Evolutionary conservation across 768 basidiomycete genomes (phyloP).

Genomic region (Lactifluus piperatus): DNA sequence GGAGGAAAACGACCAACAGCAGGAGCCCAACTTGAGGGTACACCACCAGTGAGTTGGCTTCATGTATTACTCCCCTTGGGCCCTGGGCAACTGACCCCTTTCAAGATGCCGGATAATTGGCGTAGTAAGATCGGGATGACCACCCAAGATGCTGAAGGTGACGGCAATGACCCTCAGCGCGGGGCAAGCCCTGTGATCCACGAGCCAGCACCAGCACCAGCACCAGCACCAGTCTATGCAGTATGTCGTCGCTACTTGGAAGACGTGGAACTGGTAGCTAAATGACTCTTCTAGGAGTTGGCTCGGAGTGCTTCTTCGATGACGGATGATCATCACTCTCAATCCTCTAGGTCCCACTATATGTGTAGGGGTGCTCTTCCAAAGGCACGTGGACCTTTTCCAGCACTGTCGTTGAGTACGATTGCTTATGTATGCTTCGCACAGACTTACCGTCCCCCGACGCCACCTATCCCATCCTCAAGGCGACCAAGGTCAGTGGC

Average conservation of each 20-base stretch:
- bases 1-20: neutral
- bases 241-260: neutral
- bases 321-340: neutral
- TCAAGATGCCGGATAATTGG: conserved; percentile 16
- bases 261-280: neutral
- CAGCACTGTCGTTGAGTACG: neutral
- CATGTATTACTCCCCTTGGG: neutral
- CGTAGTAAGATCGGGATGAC: conserved; percentile 4
- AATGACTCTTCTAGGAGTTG: neutral
- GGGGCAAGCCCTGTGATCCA: neutral
- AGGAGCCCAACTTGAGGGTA: neutral
- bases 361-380: neutral
- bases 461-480: conserved; percentile 24
- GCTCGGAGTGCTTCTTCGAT: neutral
- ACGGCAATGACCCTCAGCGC: neutral
- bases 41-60: conserved; percentile 7
- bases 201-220: neutral
- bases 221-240: neutral
- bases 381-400: conserved; percentile 4
- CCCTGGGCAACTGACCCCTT: neutral
- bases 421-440: neutral
- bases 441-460: conserved; percentile 28
- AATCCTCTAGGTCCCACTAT: neutral
- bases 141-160: neutral
- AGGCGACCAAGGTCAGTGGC: conserved; percentile 15